Conservation (phyloP, 2,329 filamentous ascomycete genomes). For the Sporothrix variecibatus region DNA sequence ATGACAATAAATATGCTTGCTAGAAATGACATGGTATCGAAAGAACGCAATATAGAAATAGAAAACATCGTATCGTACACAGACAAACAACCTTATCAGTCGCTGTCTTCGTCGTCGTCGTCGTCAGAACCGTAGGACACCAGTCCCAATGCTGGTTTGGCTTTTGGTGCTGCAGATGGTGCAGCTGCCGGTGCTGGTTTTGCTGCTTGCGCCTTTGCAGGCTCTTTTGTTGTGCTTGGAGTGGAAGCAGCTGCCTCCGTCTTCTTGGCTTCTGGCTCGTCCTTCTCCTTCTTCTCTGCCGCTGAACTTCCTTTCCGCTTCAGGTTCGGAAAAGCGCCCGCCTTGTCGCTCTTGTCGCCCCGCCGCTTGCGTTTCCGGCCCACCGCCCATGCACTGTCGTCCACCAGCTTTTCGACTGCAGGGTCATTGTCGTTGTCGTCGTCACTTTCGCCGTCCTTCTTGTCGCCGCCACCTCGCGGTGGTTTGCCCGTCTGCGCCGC, state of each 20-base stretch:
- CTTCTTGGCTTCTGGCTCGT: neutral
- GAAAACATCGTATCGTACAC: neutral
- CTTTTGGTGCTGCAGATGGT: neutral
- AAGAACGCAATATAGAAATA: neutral
- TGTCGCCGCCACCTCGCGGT: constrained; percentile 11
- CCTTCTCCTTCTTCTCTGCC: constrained; percentile 23
- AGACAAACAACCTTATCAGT: neutral
- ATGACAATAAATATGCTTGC: neutral
- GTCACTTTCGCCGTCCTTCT: constrained; percentile 27
- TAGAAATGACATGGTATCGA: neutral
- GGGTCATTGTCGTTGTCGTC: constrained; percentile 18
- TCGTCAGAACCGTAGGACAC: constrained; percentile 62
- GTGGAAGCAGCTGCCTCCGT: neutral
- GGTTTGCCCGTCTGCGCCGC: constrained; percentile 35
- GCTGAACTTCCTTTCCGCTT: constrained; percentile 28
- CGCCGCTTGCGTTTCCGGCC: constrained; percentile 32
- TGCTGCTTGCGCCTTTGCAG: constrained; percentile 29
- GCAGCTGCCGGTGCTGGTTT: neutral
- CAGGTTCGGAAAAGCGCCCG: constrained; percentile 27
- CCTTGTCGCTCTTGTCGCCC: constrained; percentile 13
- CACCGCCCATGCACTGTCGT: constrained; percentile 21
- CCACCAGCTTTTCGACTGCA: neutral
- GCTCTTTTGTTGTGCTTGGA: constrained; percentile 26
- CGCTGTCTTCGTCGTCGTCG: constrained; percentile 34
- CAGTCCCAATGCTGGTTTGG: constrained; percentile 44